These are phyloP conservation scores for Dryas octopetala DNA, from an alignment of 306 rosid species.

Conservation along the genomic window DNA sequence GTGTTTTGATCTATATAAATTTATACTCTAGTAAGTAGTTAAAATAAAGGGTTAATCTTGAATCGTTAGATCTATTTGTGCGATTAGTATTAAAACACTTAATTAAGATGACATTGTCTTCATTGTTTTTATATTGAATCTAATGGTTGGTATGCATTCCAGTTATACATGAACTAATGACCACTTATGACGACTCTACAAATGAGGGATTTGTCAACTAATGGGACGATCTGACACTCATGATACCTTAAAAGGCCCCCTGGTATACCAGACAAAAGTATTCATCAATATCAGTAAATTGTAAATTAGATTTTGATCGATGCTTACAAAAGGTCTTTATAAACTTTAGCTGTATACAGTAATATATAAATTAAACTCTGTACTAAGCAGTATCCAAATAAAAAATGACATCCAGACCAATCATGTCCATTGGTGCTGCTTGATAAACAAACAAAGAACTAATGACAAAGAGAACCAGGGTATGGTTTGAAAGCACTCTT, in stretches of 20 bases:
- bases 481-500: slow-evolving; percentile 11
- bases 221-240: not conserved
- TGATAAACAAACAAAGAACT: slow-evolving; percentile 26
- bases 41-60: not conserved
- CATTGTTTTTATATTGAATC: not conserved
- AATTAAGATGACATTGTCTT: too few species aligned
- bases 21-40: not conserved
- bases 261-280: not conserved
- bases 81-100: too few species aligned
- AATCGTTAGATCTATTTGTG: not conserved
- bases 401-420: slow-evolving; percentile 14
- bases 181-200: not conserved
- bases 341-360: not conserved
- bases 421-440: slow-evolving; percentile 6
- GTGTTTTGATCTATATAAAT: not conserved
- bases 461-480: slow-evolving; percentile 25
- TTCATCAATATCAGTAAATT: not conserved
- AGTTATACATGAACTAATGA: not conserved
- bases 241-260: not conserved
- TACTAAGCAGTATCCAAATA: slow-evolving; percentile 1
- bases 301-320: slow-evolving; percentile 17
- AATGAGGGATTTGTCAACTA: not conserved
- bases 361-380: not conserved
- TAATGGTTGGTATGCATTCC: not conserved
- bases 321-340: slow-evolving; percentile 17